Base-by-base conservation (phyloP, 345 rosid genomes). In the Odontarrhena argentea region DNA sequence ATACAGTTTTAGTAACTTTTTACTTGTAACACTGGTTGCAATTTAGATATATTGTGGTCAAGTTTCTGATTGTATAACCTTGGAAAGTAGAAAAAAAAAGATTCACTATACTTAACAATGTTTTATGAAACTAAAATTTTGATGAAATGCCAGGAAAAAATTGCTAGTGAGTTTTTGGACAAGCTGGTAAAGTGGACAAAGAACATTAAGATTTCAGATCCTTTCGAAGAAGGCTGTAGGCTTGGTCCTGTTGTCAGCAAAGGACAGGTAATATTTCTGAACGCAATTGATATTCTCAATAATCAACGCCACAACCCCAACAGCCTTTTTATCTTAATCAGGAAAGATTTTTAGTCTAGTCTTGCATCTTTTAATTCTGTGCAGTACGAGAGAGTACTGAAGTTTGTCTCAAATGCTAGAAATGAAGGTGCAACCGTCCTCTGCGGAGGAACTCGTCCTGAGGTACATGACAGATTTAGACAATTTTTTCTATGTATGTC, bases 391-490 rank as follows among this genome's bases (percentile, higher is more conserved):
- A 94, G 83, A 78, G 66, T 82, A 57, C 13, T 79, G 78, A 86
- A 88, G 69, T 85, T 87, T 75, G 86, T 91, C 65, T 76, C 96
- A 61, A 88, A 86, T 11, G 96, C 99, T 30, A 87, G 83, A 80
- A 78, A 76, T 24, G 99, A 94, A 83, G 99, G 97, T 67, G 99
- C 97, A 49, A 86, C 93, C 64, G 80, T 95, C 66, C 76, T 84
- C 55, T 76, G 63, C 36, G 97, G 99, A 50, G 97, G 99, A 35
- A 65, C 42, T 75, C 93, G 93, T 78, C 97, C 97, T 12, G 41
- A 73, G 93, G 97, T 91, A 80, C 55, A 14, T 65, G 10, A 11
- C 71, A 55, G 30, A 57, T 46, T 8, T 28, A 43, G 42, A 28
- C 71, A 64, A 28, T 22, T 49, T 38, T 18, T 37, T 43, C 32